Conservation (phyloP, 306 rosid genomes). For the Ziziphus jujuba region DNA sequence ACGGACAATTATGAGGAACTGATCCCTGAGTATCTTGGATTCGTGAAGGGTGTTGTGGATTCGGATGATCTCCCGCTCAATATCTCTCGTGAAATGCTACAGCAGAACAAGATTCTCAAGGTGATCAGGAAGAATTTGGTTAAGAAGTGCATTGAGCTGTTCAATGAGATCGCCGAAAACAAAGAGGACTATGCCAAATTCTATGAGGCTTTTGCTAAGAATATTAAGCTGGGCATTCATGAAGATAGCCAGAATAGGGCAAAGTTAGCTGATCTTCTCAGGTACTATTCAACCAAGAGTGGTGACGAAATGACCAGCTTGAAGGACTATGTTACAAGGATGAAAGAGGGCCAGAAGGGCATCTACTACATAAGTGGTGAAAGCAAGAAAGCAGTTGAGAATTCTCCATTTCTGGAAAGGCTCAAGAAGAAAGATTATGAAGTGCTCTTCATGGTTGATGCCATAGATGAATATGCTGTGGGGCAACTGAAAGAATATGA, state of each 20-base stretch:
- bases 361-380: slow-evolving; percentile 36
- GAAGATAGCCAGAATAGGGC: slow-evolving; percentile 35
- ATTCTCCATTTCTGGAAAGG: slow-evolving; percentile 34
- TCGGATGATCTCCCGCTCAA: slow-evolving; percentile 30
- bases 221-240: slow-evolving; percentile 32
- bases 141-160: slow-evolving; percentile 37
- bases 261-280: slow-evolving; percentile 32
- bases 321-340: slow-evolving; percentile 29
- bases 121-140: slow-evolving; percentile 33
- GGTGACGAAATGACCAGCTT: slow-evolving; percentile 34
- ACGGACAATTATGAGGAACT: slow-evolving; percentile 41
- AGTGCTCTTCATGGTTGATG: slow-evolving; percentile 35
- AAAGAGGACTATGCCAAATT: slow-evolving; percentile 34
- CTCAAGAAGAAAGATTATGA: slow-evolving; percentile 36
- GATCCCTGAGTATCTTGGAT: slow-evolving; percentile 31
- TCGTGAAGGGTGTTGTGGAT: slow-evolving; percentile 26
- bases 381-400: slow-evolving; percentile 35
- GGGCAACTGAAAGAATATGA: slow-evolving; percentile 32
- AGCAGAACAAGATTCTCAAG: slow-evolving; percentile 35
- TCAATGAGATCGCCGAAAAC: slow-evolving; percentile 30
- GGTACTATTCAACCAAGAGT: slow-evolving; percentile 34
- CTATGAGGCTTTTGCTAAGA: slow-evolving; percentile 34
- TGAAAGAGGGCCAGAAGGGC: slow-evolving; percentile 37
- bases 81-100: slow-evolving; percentile 33
- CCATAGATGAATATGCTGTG: slow-evolving; percentile 32